Evolutionary conservation across 139 green algal species (phyloP), one percentile per base, ranked within the genome.

Genomic region (Klebsormidium nitens): DNA sequence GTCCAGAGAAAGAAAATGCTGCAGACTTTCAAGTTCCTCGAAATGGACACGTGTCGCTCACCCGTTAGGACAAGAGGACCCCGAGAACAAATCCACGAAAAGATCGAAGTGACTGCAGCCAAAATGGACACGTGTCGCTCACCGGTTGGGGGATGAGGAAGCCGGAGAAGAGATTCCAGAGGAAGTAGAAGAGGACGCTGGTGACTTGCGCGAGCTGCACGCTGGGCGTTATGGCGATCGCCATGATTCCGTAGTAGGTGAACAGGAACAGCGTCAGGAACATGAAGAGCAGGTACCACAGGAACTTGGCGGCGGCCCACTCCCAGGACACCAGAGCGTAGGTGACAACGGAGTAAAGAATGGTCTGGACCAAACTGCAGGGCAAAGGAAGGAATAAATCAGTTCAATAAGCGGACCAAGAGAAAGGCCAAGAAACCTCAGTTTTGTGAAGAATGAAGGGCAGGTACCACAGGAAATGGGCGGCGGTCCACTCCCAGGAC

Each of bases 401-500:
- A n/a, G n/a, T n/a, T n/a, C n/a, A n/a, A n/a, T n/a, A n/a, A n/a
- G n/a, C n/a, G n/a, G n/a, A n/a, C n/a, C n/a, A n/a, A n/a, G n/a
- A n/a, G n/a, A n/a, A n/a, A n/a, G n/a, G n/a, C n/a, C n/a, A n/a
- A n/a, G n/a, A n/a, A n/a, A n/a, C n/a, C n/a, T n/a, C n/a, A n/a
- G n/a, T n/a, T n/a, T n/a, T n/a, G n/a, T n/a, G n/a, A n/a, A n/a
- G n/a, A n/a, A n/a, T n/a, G n/a, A n/a, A n/a, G n/a, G n/a, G n/a
- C n/a, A n/a, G n/a, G n/a, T n/a, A n/a, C n/a, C n/a, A n/a, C n/a
- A n/a, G n/a, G n/a, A n/a, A n/a, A n/a, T n/a, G n/a, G n/a, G n/a
- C n/a, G n/a, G 34, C 52, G n/a, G 67, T 75, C 67, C 67, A 75
- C 32, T 75, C n/a, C 23, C 66, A 75, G 11, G 34, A n/a, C 1